phyloP scores from a whole-genome alignment of 192 early-diverging fungal species.

The Gigaspora rosea region DNA sequence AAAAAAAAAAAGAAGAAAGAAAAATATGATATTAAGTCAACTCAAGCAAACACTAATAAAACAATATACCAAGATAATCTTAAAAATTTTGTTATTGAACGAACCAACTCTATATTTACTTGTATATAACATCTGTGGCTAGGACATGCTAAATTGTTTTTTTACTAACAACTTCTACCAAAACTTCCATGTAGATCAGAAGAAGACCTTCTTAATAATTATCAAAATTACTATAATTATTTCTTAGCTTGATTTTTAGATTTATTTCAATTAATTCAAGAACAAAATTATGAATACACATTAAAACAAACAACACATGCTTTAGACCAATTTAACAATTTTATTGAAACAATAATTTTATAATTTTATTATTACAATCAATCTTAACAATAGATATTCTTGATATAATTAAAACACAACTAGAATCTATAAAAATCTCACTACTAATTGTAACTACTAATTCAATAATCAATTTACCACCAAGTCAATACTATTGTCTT shows the following conservation, averaged over 20 bases:
- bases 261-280: not conserved
- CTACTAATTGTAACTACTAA: too few relatives aligned
- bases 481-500: too few relatives aligned
- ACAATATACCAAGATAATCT: not conserved
- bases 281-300: not conserved
- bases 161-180: too few relatives aligned
- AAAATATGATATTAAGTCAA: slow-evolving; percentile 2
- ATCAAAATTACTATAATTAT: not conserved
- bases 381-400: not conserved
- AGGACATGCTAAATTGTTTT: slow-evolving; percentile 10
- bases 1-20: too few relatives aligned
- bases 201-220: not conserved
- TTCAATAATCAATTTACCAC: too few relatives aligned
- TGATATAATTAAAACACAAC: not conserved
- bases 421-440: not conserved
- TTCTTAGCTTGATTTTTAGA: not conserved
- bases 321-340: not conserved
- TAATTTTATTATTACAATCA: not conserved
- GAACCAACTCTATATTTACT: not conserved
- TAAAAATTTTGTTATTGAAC: not conserved
- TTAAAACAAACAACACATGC: not conserved
- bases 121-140: too few relatives aligned
- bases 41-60: not conserved
- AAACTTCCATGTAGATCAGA: not conserved
- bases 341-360: not conserved